Percentiles rank a stretch among this genome's conserved stretches.
Conservation (phyloP, 306 rosid genomes). For the Inga leiocalycina region DNA sequence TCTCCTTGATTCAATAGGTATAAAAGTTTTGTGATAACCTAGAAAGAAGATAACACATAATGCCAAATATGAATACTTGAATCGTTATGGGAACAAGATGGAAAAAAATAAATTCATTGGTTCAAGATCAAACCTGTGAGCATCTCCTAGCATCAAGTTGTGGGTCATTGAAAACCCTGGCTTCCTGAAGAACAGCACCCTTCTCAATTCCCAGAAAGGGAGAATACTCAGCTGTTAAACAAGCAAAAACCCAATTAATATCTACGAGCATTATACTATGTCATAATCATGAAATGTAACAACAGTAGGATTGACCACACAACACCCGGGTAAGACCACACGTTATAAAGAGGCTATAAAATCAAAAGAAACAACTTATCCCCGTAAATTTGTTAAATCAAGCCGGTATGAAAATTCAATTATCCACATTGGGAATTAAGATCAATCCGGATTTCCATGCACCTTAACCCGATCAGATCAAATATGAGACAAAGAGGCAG, state of each 20-base stretch:
- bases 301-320: not conserved
- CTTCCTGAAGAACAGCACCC: constrained; percentile 98
- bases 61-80: constrained; percentile 33
- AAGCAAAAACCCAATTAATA: constrained; percentile 30
- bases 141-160: constrained; percentile 95
- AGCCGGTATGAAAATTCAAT: constrained; percentile 20
- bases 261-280: not conserved
- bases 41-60: constrained; percentile 26
- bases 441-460: constrained; percentile 22
- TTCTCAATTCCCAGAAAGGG: constrained; percentile 96
- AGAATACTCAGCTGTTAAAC: constrained; percentile 73
- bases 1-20: constrained; percentile 96
- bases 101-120: constrained; percentile 4
- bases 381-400: constrained; percentile 28
- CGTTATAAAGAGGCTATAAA: constrained; percentile 19
- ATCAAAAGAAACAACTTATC: constrained; percentile 40
- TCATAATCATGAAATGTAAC: not conserved
- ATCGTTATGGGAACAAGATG: not conserved
- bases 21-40: constrained; percentile 95
- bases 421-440: constrained; percentile 41
- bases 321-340: constrained; percentile 18
- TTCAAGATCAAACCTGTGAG: constrained; percentile 72
- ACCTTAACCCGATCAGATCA: constrained; percentile 38
- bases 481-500: constrained; percentile 35
- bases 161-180: constrained; percentile 97